A percentile compares a stretch with the other conserved stretches of the same genome.
These are phyloP conservation scores for Yamadazyma takamatsuzukensis DNA, from an alignment of 805 yeast species.

Conservation along the genomic window DNA sequence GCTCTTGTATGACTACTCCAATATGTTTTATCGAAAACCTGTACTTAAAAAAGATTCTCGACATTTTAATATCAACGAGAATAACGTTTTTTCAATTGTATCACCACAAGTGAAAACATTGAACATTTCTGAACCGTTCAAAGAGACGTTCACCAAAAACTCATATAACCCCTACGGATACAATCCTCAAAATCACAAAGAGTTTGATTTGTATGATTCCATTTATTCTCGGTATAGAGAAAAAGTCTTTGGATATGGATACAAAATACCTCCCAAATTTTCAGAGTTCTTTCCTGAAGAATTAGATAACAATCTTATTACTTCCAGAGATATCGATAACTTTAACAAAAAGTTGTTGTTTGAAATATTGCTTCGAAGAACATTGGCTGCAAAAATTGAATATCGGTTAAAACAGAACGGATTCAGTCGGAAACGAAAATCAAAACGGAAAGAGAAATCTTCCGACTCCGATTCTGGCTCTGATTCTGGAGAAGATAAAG, in stretches of 20 bases:
- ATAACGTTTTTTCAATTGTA: conserved; percentile 7
- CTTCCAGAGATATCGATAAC: conserved; percentile 21
- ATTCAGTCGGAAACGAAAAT: conserved; percentile 2
- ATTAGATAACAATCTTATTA: conserved; percentile 17
- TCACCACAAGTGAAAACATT: conserved; percentile 3
- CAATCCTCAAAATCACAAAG: background rate
- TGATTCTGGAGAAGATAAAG: conserved; percentile 3
- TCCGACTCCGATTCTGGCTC: conserved; percentile 4
- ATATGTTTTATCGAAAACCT: conserved; percentile 14
- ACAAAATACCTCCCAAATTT: conserved; percentile 22
- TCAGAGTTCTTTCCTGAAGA: conserved; percentile 28
- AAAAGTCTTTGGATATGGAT: conserved; percentile 20
- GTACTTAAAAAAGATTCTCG: conserved; percentile 6
- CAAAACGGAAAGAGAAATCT: background rate
- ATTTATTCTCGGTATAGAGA: conserved; percentile 26
- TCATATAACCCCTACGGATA: conserved; percentile 1
- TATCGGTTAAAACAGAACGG: conserved; percentile 26
- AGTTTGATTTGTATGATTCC: conserved; percentile 15
- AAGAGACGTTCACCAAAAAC: conserved; percentile 14
- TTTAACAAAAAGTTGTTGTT: conserved; percentile 29
- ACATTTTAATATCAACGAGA: conserved; percentile 7
- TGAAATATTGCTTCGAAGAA: conserved; percentile 37
- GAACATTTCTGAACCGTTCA: conserved; percentile 15
- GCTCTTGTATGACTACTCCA: conserved; percentile 21
- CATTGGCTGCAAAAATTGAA: conserved; percentile 39